phyloP scores from a whole-genome alignment of 805 yeast species.

The Candida suzukii region DNA sequence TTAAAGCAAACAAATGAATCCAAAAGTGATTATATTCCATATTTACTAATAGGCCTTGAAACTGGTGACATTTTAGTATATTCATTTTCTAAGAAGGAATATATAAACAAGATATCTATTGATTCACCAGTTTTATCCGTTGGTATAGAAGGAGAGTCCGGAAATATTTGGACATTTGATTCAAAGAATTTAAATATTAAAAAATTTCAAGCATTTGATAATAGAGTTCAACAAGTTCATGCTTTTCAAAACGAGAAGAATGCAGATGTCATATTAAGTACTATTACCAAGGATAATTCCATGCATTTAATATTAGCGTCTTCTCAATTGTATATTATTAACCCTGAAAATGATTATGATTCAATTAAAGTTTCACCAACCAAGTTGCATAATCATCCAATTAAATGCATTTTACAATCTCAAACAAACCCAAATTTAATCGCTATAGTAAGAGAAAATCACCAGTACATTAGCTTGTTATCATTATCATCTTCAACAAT shows the following conservation, averaged over 20 bases:
- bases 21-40: not conserved
- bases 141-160: constrained; percentile 17
- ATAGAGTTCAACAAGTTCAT: constrained; percentile 11
- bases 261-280: constrained; percentile 15
- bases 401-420: constrained; percentile 29
- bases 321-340: constrained; percentile 23
- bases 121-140: constrained; percentile 20
- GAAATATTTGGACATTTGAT: constrained; percentile 24
- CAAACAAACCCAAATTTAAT: constrained; percentile 24
- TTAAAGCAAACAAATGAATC: not conserved
- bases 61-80: constrained; percentile 34
- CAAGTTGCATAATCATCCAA: constrained; percentile 25
- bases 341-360: constrained; percentile 9
- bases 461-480: constrained; percentile 27
- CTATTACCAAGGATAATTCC: constrained; percentile 11
- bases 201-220: constrained; percentile 17
- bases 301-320: constrained; percentile 20
- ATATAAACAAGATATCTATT: constrained; percentile 29
- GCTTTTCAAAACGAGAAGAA: constrained; percentile 12
- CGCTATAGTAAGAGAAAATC: constrained; percentile 26
- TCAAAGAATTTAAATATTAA: constrained; percentile 17
- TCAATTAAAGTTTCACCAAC: constrained; percentile 27
- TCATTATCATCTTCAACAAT: constrained; percentile 21
- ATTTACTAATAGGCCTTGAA: not conserved
- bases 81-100: constrained; percentile 35